phyloP scores from a whole-genome alignment of 1,284 basidiomycete genomes.

The Apiotrichum veenhuisii region DNA sequence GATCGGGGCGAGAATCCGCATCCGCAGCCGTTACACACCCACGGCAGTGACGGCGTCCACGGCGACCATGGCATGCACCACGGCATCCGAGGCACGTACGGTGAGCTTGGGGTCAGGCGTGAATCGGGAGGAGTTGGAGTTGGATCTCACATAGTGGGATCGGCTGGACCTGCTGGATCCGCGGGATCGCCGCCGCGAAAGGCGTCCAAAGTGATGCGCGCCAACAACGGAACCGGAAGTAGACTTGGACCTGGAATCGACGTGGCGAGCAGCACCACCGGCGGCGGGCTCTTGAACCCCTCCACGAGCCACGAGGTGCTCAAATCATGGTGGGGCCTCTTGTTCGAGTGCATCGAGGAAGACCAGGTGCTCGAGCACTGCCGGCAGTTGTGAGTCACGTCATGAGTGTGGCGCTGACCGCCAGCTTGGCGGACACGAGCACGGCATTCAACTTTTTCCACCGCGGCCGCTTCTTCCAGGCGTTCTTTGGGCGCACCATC shows the following conservation, averaged over 20 bases:
- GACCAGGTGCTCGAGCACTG: background rate
- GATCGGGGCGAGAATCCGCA: background rate
- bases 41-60: background rate
- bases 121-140: too few relatives aligned
- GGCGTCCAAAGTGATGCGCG: too few relatives aligned
- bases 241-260: too few relatives aligned
- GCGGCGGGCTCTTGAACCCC: background rate
- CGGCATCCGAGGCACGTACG: too few relatives aligned
- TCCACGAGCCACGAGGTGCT: background rate
- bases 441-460: conserved; percentile 29
- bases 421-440: conserved; percentile 20
- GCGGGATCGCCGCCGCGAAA: too few relatives aligned
- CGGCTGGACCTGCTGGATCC: too few relatives aligned
- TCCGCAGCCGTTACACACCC: background rate
- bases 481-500: conserved; percentile 8
- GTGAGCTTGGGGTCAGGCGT: too few relatives aligned
- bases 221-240: too few relatives aligned
- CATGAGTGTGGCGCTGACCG: background rate
- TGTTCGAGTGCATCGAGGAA: conserved; percentile 1
- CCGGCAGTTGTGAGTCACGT: background rate
- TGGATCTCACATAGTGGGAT: too few relatives aligned
- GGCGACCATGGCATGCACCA: background rate
- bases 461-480: conserved; percentile 22
- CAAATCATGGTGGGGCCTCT: conserved; percentile 3
- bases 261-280: background rate